Conservation (phyloP, 331 rosid species). For the Pyracantha coccinea region DNA sequence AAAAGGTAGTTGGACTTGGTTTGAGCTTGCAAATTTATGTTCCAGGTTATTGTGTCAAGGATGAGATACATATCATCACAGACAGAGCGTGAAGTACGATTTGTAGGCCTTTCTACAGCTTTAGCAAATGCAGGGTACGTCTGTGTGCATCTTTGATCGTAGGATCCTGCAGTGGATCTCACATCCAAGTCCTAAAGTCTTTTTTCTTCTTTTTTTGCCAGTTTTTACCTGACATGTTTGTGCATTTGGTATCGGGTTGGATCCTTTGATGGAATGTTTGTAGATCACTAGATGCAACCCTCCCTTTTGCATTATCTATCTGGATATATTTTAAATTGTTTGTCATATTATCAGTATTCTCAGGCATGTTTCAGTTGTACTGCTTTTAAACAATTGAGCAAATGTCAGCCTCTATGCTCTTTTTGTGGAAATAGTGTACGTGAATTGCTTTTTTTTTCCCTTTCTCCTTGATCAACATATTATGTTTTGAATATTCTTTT, state of each 20-base stretch:
- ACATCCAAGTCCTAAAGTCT: neutral
- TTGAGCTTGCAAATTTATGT: conserved; percentile 15
- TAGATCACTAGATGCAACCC: neutral
- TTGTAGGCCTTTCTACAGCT: conserved; percentile 93
- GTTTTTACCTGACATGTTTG: neutral
- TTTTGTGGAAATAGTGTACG: neutral
- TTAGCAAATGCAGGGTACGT: conserved; percentile 94
- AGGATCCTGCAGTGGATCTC: neutral
- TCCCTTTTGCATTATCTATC: neutral
- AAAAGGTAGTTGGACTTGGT: neutral
- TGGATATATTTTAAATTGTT: neutral
- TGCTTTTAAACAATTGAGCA: neutral
- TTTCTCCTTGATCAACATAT: neutral
- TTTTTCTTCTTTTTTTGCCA: neutral
- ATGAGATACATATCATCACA: conserved; percentile 99
- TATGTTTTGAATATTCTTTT: neutral
- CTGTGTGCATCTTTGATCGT: neutral
- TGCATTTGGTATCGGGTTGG: neutral
- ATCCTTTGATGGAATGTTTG: neutral
- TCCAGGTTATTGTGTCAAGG: conserved; percentile 93
- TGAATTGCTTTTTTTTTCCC: neutral
- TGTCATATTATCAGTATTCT: neutral
- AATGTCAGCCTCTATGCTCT: neutral
- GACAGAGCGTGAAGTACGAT: conserved; percentile 84
- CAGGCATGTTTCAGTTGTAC: neutral